These are phyloP conservation scores for Auriscalpium microsporum DNA, from an alignment of 768 basidiomycete genomes.

Conservation along the genomic window DNA sequence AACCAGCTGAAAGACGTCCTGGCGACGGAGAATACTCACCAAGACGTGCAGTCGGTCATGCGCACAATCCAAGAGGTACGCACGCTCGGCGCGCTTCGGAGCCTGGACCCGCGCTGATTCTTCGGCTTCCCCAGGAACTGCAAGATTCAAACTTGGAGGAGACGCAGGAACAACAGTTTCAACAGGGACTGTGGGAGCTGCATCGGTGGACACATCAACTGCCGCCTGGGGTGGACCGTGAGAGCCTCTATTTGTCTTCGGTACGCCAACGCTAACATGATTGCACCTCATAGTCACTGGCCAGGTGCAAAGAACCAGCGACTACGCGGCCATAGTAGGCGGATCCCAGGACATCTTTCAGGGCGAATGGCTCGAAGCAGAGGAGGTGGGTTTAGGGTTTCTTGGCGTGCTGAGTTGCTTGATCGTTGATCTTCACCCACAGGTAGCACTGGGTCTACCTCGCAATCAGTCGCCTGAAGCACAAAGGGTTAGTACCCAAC, in stretches of 20 bases:
- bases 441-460: constrained; percentile 5
- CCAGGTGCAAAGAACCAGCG: constrained; percentile 27
- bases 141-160: constrained; percentile 3
- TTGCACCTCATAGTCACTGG: constrained; percentile 1
- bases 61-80: constrained; percentile 11
- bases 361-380: constrained; percentile 35
- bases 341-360: constrained; percentile 32
- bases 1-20: constrained; percentile 2
- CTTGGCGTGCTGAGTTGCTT: background rate
- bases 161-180: constrained; percentile 8
- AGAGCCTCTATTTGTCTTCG: background rate
- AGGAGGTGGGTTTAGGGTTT: constrained; percentile 25
- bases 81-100: background rate
- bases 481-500: constrained; percentile 1
- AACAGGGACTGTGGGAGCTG: constrained; percentile 11
- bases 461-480: constrained; percentile 3
- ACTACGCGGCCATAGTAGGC: constrained; percentile 26
- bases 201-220: constrained; percentile 4
- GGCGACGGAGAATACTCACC: background rate
- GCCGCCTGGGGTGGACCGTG: constrained; percentile 13
- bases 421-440: background rate
- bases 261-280: background rate
- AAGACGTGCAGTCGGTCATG: constrained; percentile 7
- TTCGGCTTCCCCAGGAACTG: constrained; percentile 1
- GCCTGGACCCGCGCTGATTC: background rate